Evolutionary conservation across 371 early-diverging fungal species (phyloP).

Genomic region (Mucor circinelloides): DNA sequence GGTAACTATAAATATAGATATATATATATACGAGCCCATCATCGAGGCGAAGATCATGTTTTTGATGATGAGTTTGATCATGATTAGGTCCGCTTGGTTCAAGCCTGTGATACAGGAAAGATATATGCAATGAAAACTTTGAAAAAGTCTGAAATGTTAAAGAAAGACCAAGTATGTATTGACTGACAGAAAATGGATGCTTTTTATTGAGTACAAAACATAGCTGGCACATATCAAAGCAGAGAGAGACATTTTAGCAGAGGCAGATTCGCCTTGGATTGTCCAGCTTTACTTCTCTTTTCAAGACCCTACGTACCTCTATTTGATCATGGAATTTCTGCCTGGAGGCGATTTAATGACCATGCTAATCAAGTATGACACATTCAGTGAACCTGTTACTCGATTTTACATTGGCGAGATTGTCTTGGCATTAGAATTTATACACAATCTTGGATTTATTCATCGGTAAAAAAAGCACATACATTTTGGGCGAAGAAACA

Average conservation of each 20-base stretch:
- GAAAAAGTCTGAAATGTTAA: slow-evolving; percentile 95
- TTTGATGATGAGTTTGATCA: background rate
- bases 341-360: slow-evolving; percentile 99
- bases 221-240: slow-evolving; percentile 93
- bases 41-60: background rate
- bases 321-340: slow-evolving; percentile 98
- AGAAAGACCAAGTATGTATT: slow-evolving; percentile 80
- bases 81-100: slow-evolving; percentile 85
- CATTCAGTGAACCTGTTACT: slow-evolving; percentile 94
- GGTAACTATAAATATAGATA: slow-evolving; percentile 47
- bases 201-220: background rate
- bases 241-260: slow-evolving; percentile 97
- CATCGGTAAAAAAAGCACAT: slow-evolving; percentile 71
- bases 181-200: background rate
- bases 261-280: slow-evolving; percentile 96
- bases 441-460: slow-evolving; percentile 96
- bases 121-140: slow-evolving; percentile 98
- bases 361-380: slow-evolving; percentile 95
- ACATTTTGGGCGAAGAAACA: background rate
- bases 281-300: slow-evolving; percentile 95
- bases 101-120: slow-evolving; percentile 95
- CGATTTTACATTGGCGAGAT: slow-evolving; percentile 98
- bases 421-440: slow-evolving; percentile 92
- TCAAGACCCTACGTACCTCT: slow-evolving; percentile 91
- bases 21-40: background rate